Base-by-base conservation (phyloP, 257 asterid species). In the Capsicum baccatum region DNA sequence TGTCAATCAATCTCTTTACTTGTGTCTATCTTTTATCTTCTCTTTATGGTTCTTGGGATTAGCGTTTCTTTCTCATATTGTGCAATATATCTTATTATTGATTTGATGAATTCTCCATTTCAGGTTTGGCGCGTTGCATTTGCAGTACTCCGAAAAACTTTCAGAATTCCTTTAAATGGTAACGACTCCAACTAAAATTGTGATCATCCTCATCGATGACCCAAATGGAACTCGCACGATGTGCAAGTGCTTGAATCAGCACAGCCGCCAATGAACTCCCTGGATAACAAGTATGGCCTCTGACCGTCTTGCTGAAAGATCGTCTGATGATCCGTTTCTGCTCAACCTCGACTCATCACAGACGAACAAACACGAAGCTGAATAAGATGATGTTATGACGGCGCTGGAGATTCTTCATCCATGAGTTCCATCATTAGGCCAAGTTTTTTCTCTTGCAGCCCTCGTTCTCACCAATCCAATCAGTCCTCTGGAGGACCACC, bases 201-300 rank as follows among this genome's bases (percentile, higher is more conserved):
- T 88, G 89, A 82, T 93, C 97, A 82, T 93, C 97, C 6, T 90
- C 92, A 54, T 91, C 92, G 69, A 93, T 96, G 79, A 95, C 98
- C 99, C 99, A 95, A 10, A 93, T 86, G 8, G 92, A 91, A 70
- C 89, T 91, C 6, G 86, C 96, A 0, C 98, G 94, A 71, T 91
- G 94, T 1, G 99, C 89, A 8, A 95, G 94, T 0, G 95, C 95
- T 89, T 95, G 97, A 67, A 95, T 87, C 94, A 95, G 86, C 86
- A 93, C 96, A 0, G 98, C 99, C 83, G 88, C 91, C 84, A 95
- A 86, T 26, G 97, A 94, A 85, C 94, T 94, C 90, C 92, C 79
- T 0, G 91, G 97, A 59, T 91, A 86, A 80, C 99, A 94, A 3
- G 90, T 86, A 95, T 89, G 8, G 94, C 93, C 91, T 94, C 97